Evolutionary conservation across 176 grass and related monocot genomes (phyloP), one percentile per base, ranked within the genome.

Genomic region (Paspalum vaginatum): DNA sequence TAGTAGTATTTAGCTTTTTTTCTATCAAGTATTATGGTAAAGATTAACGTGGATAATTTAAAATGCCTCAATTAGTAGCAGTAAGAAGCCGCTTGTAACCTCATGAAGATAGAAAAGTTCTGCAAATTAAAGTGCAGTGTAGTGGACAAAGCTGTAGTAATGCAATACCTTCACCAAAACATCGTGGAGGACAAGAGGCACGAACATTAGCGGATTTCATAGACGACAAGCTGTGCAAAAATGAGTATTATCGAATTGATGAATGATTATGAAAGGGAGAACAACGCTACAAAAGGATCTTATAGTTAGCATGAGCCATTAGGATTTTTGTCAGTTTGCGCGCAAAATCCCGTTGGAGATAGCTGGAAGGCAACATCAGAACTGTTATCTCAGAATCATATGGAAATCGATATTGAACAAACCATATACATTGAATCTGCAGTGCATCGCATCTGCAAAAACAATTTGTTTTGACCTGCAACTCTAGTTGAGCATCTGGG

Each of bases 361-460:
- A 78, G 76, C 61, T 81, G 68, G 52, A 61, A 82, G 45, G 27
- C 44, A 63, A 62, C 57, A 50, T 81, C 79, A 7, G 2, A 39
- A 17, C 55, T 41, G 57, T 24, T 24, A 48, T 64, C n/a, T 27
- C 60, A 27, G 9, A 74, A 83, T 65, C 14, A 41, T 45, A 32
- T 65, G 9, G 27, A 37, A 15, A 65, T 20, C 15, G 13, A 65
- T 65, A n/a, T 53, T n/a, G 16, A 14, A 27, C 55, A 74, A 15
- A 65, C 70, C 62, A 43, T 25, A 61, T 79, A 55, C 77, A 79
- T 79, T 79, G 77, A 67, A 79, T 42, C 48, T 66, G 51, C 2
- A 24, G 18, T n/a, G 40, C 39, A 65, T 75, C 70, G 37, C 54
- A 75, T 24, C 73, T 45, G 22, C 60, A 83, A 55, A 55, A 16